Base-by-base conservation (phyloP, 805 yeast species). In the Suhomyces canberraensis region DNA sequence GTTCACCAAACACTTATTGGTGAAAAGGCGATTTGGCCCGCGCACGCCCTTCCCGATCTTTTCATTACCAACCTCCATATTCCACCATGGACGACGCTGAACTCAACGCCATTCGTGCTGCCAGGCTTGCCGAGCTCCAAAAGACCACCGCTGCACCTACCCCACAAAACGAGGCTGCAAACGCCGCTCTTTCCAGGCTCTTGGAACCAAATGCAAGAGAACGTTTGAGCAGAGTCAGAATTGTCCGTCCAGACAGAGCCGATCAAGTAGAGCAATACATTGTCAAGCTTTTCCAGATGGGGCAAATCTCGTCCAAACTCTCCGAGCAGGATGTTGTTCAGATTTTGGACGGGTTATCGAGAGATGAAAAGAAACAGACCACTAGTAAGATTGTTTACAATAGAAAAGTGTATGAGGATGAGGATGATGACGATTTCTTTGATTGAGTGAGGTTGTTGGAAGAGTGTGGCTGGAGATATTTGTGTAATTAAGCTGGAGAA, bases 191-290 rank as follows among this genome's bases (percentile, higher is more conserved):
- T 37, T 72, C 86, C 6, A 91, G 84, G 46, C 75, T 88, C 15
- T 69, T 93, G 30, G 86, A 85, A 38, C 81, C 91, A 8, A 77
- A 74, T 35, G 98, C 98, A 1, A 73, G 95, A 31, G 97, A 91
- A 53, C 73, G 98, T 41, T 69, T 91, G 31, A 78, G 90, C 14
- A 71, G 98, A 40, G 95, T 91, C 14, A 69, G 88, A 19, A 75
- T 93, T 56, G 98, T 91, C 29, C 78, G 90, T 53, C 95, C 95
- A 2, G 98, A 93, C 36, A 71, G 97, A 39, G 98, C 95, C 1
- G 74, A 76, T 35, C 85, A 89, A 3, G 97, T 89, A 11, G 97
- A 91, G 51, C 79, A 81, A 44, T 79, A 91, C 50, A 64, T 91
- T 30, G 63, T 84, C 18, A 78, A 80, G 48, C 63, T 91, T 57